Percentiles rank a stretch among this genome's conserved stretches.
These are phyloP conservation scores for Cryptococcus depauperatus DNA, from an alignment of 1,284 basidiomycete genomes.

Conservation along the genomic window DNA sequence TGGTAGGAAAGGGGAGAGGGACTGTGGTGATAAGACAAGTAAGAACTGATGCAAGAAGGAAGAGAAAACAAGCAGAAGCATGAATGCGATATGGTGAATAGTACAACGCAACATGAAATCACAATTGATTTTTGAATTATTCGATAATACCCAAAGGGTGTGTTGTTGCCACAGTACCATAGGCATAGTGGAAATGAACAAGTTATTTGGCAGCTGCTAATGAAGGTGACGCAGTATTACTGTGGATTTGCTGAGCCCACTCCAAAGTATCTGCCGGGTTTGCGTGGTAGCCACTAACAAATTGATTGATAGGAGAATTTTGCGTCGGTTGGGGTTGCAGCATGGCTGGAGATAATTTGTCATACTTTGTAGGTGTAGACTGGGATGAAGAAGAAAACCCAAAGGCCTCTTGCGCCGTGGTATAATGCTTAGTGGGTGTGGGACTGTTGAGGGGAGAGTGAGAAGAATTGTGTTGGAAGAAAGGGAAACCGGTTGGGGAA, in stretches of 20 bases:
- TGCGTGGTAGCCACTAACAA: conserved; percentile 6
- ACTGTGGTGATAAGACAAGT: not conserved
- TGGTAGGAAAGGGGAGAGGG: not conserved
- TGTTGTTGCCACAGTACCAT: not conserved
- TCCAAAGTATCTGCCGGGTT: conserved; percentile 5
- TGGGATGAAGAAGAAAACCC: conserved; percentile 6
- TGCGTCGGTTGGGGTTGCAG: conserved; percentile 1
- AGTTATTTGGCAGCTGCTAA: conserved; percentile 6
- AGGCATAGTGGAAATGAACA: not conserved
- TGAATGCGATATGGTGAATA: not conserved
- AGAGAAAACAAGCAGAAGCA: not conserved
- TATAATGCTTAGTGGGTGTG: conserved; percentile 20
- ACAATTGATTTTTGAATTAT: not conserved
- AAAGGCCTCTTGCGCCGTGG: conserved; percentile 25
- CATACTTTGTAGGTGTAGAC: conserved; percentile 1
- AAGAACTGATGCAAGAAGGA: not conserved
- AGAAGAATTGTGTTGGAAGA: conserved; percentile 16
- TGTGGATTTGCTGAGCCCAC: conserved; percentile 7
- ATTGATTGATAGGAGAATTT: not conserved
- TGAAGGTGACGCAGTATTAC: conserved; percentile 9
- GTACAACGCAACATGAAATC: conserved; percentile 1
- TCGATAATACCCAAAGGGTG: not conserved
- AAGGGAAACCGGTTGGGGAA: conserved; percentile 31
- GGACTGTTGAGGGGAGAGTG: conserved; percentile 21
- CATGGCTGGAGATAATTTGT: not conserved